phyloP scores from a whole-genome alignment of 441 rosid genomes.

The Eutrema salsugineum region DNA sequence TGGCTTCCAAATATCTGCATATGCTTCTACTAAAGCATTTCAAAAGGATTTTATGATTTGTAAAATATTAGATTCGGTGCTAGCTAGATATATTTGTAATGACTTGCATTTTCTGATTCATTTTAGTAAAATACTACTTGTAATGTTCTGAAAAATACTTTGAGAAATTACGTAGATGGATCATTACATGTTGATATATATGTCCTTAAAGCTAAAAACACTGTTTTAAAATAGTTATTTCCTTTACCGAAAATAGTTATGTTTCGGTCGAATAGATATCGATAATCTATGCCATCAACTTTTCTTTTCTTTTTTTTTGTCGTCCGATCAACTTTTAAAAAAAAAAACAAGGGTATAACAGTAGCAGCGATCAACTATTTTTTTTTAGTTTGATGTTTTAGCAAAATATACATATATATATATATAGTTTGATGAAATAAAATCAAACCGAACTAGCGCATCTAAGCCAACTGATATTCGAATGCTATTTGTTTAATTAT shows the following conservation, averaged over 20 bases:
- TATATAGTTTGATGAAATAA: too few species aligned
- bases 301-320: too few species aligned
- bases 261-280: too few species aligned
- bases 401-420: too few species aligned
- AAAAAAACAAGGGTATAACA: too few species aligned
- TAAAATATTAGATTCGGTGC: neutral
- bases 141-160: neutral
- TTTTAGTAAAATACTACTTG: neutral
- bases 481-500: neutral
- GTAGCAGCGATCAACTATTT: neutral
- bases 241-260: neutral
- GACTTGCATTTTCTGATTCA: neutral
- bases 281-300: too few species aligned
- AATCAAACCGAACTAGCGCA: neutral
- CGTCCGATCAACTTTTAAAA: too few species aligned
- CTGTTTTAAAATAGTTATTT: neutral
- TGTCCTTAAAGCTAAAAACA: neutral
- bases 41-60: neutral
- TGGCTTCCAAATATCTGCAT: conserved; percentile 7
- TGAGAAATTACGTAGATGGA: neutral
- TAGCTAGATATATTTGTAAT: neutral
- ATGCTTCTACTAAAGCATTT: neutral
- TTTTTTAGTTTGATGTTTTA: neutral
- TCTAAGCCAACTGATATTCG: neutral
- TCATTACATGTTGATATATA: neutral